phyloP scores from a whole-genome alignment of 2,329 filamentous ascomycete species.

The Podosphaera fusca region DNA sequence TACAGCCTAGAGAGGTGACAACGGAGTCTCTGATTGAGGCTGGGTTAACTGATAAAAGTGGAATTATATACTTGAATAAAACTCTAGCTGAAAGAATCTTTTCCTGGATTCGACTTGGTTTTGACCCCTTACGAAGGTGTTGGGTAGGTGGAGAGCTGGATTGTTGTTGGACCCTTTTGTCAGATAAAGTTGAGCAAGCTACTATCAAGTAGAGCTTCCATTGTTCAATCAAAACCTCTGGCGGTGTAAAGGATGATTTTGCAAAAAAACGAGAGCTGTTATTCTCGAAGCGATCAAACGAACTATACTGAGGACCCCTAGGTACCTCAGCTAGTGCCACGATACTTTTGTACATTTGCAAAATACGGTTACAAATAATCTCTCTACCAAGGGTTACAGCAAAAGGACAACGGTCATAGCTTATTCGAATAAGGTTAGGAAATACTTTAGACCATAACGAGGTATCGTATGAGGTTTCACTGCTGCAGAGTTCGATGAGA shows the following conservation, averaged over 20 bases:
- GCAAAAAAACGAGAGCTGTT: constrained; percentile 22
- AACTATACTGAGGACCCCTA: constrained; percentile 38
- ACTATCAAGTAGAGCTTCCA: constrained; percentile 97
- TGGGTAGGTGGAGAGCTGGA: constrained; percentile 36
- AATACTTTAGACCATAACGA: constrained; percentile 97
- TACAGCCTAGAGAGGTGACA: constrained; percentile 76
- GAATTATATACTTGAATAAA: constrained; percentile 78
- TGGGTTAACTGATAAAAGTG: constrained; percentile 59
- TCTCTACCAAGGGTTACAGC: constrained; percentile 79
- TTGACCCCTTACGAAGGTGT: constrained; percentile 64
- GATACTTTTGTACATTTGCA: constrained; percentile 81
- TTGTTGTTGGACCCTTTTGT: constrained; percentile 43
- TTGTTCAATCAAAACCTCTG: constrained; percentile 79
- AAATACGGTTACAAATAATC: constrained; percentile 71
- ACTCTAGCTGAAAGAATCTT: constrained; percentile 74
- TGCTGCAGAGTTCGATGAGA: constrained; percentile 81
- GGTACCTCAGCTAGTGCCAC: constrained; percentile 53
- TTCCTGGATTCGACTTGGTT: constrained; percentile 40
- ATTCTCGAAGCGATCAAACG: constrained; percentile 23
- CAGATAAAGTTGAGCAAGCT: constrained; percentile 83
- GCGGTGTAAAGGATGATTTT: constrained; percentile 45
- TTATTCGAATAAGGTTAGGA: constrained; percentile 76
- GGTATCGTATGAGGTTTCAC: constrained; percentile 82
- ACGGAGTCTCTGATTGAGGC: constrained; percentile 71
- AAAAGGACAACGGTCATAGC: constrained; percentile 76